Evolutionary conservation across 805 yeast genomes (phyloP).

Genomic region (Saturnispora sekii): DNA sequence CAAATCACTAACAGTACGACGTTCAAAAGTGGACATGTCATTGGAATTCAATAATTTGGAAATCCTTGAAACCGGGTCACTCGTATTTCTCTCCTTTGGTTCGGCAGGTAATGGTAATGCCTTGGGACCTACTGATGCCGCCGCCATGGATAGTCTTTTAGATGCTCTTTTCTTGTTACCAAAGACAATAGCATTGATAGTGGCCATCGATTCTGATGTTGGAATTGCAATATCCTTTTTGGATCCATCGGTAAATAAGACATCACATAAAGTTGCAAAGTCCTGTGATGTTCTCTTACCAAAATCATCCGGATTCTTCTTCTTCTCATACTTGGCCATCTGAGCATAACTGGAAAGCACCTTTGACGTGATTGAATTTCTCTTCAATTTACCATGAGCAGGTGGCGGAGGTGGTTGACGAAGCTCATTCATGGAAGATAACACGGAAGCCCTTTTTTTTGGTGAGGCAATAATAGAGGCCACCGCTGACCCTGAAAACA

Average conservation of each 20-base stretch:
- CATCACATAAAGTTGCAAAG: conserved; percentile 70
- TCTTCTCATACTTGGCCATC: conserved; percentile 40
- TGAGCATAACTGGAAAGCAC: conserved; percentile 66
- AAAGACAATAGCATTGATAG: conserved; percentile 37
- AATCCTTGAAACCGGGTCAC: conserved; percentile 25
- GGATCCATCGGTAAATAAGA: conserved; percentile 63
- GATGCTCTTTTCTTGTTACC: conserved; percentile 16
- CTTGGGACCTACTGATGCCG: conserved; percentile 1
- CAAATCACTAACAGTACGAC: conserved; percentile 35
- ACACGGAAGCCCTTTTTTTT: conserved; percentile 11
- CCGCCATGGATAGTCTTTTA: conserved; percentile 5
- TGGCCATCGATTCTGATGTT: conserved; percentile 39
- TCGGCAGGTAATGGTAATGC: background rate
- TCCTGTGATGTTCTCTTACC: conserved; percentile 70
- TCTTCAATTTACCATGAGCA: conserved; percentile 30
- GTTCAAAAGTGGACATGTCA: conserved; percentile 36
- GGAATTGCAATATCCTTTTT: conserved; percentile 13
- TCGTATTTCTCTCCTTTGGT: conserved; percentile 17
- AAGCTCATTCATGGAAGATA: conserved; percentile 13
- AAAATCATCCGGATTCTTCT: conserved; percentile 63
- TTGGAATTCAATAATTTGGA: conserved; percentile 34
- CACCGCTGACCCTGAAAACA: conserved; percentile 11
- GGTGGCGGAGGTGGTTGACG: conserved; percentile 1
- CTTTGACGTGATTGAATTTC: conserved; percentile 66
- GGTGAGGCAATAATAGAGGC: conserved; percentile 15